These are phyloP conservation scores for Alloteropsis semialata DNA, from an alignment of 176 grass and related monocot genomes.

Conservation along the genomic window DNA sequence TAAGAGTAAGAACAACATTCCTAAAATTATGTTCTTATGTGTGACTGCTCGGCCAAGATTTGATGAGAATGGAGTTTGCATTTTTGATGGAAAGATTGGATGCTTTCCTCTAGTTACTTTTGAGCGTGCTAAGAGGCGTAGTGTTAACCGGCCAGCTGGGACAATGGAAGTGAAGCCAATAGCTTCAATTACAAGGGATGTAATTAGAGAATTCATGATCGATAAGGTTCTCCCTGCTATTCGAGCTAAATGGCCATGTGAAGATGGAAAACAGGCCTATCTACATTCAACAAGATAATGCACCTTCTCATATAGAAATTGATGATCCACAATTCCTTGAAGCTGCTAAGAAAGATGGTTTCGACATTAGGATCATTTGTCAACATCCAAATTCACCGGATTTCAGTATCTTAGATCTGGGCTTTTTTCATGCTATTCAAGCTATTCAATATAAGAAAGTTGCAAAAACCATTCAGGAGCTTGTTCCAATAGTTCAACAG, in stretches of 20 bases:
- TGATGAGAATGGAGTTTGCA: too few species aligned
- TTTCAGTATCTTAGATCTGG: not conserved
- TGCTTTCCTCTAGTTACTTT: too few species aligned
- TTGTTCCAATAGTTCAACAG: too few species aligned
- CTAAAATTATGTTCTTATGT: too few species aligned
- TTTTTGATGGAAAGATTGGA: too few species aligned
- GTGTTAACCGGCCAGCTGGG: not conserved
- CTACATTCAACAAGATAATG: not conserved
- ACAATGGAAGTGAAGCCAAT: not conserved
- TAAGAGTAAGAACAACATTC: too few species aligned
- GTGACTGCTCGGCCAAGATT: not conserved
- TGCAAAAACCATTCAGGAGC: too few species aligned
- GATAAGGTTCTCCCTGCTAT: not conserved
- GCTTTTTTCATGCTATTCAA: not conserved
- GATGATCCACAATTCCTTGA: not conserved
- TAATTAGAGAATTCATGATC: not conserved
- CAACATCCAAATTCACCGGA: not conserved
- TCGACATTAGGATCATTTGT: not conserved
- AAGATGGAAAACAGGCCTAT: not conserved
- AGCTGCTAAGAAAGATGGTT: not conserved
- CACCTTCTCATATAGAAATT: not conserved
- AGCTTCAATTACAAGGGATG: not conserved
- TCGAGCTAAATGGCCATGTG: too few species aligned
- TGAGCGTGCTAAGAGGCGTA: too few species aligned
- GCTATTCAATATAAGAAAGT: too few species aligned